These are phyloP conservation scores for Meripilus lineatus DNA, from an alignment of 1,284 basidiomycete genomes.

Conservation along the genomic window DNA sequence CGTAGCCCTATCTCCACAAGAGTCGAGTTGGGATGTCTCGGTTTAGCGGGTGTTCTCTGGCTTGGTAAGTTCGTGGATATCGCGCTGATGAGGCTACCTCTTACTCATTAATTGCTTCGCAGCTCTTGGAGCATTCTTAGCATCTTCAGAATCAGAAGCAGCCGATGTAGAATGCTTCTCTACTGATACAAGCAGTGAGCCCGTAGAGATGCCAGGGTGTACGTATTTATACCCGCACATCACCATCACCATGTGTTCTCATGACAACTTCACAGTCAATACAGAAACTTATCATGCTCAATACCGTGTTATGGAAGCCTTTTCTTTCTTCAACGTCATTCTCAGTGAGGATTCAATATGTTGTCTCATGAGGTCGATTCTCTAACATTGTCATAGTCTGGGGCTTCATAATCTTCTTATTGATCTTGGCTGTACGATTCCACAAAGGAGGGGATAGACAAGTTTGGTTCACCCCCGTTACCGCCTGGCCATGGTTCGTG, in stretches of 20 bases:
- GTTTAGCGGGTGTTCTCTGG: constrained; percentile 72
- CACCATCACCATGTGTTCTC: constrained; percentile 7
- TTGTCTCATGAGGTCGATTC: not conserved
- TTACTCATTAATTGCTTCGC: constrained; percentile 15
- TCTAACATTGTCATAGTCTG: constrained; percentile 42
- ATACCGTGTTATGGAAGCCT: constrained; percentile 73
- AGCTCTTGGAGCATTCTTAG: constrained; percentile 71
- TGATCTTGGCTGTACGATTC: constrained; percentile 60
- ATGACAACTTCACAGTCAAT: constrained; percentile 37
- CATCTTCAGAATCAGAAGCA: constrained; percentile 65
- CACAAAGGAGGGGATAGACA: constrained; percentile 60
- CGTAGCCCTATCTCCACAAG: constrained; percentile 76
- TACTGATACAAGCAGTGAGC: constrained; percentile 41
- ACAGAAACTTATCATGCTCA: constrained; percentile 77
- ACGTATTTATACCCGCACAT: constrained; percentile 34
- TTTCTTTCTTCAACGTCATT: constrained; percentile 70
- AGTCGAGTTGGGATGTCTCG: constrained; percentile 66
- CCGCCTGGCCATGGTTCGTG: constrained; percentile 68
- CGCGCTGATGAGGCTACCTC: constrained; percentile 7
- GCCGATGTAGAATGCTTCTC: constrained; percentile 79
- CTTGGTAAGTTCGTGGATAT: constrained; percentile 61
- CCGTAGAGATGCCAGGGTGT: constrained; percentile 59
- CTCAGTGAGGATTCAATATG: constrained; percentile 43
- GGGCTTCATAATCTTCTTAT: constrained; percentile 53
- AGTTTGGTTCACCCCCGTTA: constrained; percentile 72